phyloP scores from a whole-genome alignment of 805 yeast species.

The Kuraishia piskuri region DNA sequence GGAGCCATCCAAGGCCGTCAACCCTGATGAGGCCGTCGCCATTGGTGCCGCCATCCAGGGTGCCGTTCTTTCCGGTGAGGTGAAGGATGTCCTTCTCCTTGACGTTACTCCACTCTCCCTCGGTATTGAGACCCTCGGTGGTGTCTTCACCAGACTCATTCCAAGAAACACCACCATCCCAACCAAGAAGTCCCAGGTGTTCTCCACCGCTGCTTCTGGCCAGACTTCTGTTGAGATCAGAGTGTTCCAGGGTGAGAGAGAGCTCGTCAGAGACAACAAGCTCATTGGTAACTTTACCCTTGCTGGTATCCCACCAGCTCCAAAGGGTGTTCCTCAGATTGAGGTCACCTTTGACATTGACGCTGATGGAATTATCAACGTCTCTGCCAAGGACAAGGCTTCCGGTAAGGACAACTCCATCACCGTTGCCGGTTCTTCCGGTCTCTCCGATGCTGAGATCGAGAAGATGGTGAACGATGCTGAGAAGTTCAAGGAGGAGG shows the following conservation, averaged over 20 bases:
- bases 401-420: constrained; percentile 72
- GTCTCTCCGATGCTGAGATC: constrained; percentile 62
- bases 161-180: constrained; percentile 95
- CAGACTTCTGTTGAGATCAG: constrained; percentile 96
- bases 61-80: constrained; percentile 77
- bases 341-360: constrained; percentile 95
- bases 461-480: constrained; percentile 58
- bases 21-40: constrained; percentile 93
- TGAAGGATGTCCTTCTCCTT: constrained; percentile 64
- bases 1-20: constrained; percentile 63
- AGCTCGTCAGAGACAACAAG: constrained; percentile 95
- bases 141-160: constrained; percentile 89
- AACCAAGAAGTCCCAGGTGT: constrained; percentile 91
- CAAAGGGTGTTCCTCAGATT: constrained; percentile 91
- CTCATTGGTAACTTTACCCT: constrained; percentile 94
- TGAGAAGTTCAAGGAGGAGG: constrained; percentile 49
- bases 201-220: constrained; percentile 94
- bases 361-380: constrained; percentile 87
- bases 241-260: constrained; percentile 99
- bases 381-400: constrained; percentile 72
- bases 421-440: constrained; percentile 62
- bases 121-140: constrained; percentile 98
- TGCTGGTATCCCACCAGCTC: constrained; percentile 92
- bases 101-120: constrained; percentile 85
- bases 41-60: constrained; percentile 89